Conservation (phyloP, 1,284 basidiomycete species). For the Leccinum solheimii region DNA sequence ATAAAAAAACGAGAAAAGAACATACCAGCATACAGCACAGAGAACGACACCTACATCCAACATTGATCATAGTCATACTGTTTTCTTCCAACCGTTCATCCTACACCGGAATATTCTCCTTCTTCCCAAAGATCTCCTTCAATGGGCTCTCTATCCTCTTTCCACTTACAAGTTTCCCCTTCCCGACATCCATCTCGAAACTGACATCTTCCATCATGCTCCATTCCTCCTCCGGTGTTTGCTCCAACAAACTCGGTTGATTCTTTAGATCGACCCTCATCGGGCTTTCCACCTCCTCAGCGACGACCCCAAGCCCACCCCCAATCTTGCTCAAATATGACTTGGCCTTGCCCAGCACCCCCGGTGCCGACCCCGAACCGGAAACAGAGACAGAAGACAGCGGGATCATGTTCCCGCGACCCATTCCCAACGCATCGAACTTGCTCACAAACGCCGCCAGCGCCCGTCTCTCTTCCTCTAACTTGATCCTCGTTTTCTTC, state of each 20-base stretch:
- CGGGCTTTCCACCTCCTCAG: conserved; percentile 44
- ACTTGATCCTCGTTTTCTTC: conserved; percentile 60
- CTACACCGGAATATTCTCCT: conserved; percentile 26
- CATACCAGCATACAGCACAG: conserved; percentile 18
- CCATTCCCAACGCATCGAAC: conserved; percentile 67
- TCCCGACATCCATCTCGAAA: conserved; percentile 43
- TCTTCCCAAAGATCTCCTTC: conserved; percentile 26
- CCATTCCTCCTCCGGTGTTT: conserved; percentile 60
- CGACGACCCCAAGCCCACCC: conserved; percentile 21
- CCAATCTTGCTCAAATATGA: conserved; percentile 43
- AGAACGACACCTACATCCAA: not conserved
- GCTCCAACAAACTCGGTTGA: conserved; percentile 62
- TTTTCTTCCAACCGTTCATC: not conserved
- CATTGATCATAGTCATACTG: conserved; percentile 12
- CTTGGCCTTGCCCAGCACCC: conserved; percentile 37
- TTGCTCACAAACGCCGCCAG: conserved; percentile 74
- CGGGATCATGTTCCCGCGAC: conserved; percentile 39
- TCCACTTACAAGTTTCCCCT: conserved; percentile 11
- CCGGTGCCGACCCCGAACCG: conserved; percentile 1
- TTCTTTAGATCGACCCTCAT: conserved; percentile 45
- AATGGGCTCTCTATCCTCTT: conserved; percentile 14
- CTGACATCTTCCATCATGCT: conserved; percentile 53
- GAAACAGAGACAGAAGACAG: conserved; percentile 20
- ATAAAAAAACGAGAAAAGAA: not conserved
- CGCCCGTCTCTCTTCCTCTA: conserved; percentile 74